Percentiles rank a stretch among this genome's conserved stretches.
These are phyloP conservation scores for Pseudozyma sp. DNA, from an alignment of 1,284 basidiomycete genomes.

Conservation along the genomic window DNA sequence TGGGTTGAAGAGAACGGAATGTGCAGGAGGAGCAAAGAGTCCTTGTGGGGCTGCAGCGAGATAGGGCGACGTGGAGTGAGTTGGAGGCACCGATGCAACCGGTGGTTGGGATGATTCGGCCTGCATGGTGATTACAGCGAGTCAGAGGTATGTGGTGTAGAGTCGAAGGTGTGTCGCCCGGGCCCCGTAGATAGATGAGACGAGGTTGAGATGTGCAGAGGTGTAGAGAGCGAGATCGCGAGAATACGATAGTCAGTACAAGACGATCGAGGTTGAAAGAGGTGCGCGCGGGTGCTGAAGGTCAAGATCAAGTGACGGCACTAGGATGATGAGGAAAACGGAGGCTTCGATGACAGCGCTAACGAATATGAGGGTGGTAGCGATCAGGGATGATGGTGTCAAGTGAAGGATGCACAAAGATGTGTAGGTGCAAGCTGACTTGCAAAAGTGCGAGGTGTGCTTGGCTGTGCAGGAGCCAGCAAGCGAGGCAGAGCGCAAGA, in stretches of 20 bases:
- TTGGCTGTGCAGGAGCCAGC: not conserved
- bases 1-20: conserved; percentile 20
- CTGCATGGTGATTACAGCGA: conserved; percentile 23
- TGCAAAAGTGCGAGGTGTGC: conserved; percentile 14
- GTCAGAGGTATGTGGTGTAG: conserved; percentile 6
- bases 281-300: not conserved
- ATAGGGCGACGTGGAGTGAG: conserved; percentile 32
- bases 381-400: conserved; percentile 9
- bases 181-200: conserved; percentile 9
- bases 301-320: conserved; percentile 1
- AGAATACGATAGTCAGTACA: conserved; percentile 14
- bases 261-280: conserved; percentile 1
- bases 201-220: not conserved
- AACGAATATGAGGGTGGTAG: conserved; percentile 2
- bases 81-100: conserved; percentile 11
- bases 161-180: conserved; percentile 10
- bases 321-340: not conserved
- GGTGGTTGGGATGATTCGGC: conserved; percentile 31
- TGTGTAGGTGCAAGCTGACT: conserved; percentile 23
- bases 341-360: not conserved
- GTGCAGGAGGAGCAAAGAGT: conserved; percentile 26
- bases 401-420: not conserved
- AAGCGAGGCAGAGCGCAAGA: conserved; percentile 7
- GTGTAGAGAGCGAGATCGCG: not conserved
- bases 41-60: conserved; percentile 29